Evolutionary conservation across 257 asterid genomes (phyloP).

Genomic region (Ehretia macrophylla): DNA sequence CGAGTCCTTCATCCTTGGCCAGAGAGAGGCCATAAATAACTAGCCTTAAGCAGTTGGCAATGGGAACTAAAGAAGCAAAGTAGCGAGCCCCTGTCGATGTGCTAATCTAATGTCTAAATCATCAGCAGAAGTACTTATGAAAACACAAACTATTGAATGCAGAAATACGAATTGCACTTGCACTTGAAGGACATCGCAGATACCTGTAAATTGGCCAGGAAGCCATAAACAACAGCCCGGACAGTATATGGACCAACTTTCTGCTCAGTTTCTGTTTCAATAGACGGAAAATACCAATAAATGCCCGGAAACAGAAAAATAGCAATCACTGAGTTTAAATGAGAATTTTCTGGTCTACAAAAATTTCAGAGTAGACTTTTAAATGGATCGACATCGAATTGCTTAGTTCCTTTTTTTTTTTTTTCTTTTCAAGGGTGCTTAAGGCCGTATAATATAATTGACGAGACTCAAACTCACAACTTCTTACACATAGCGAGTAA

Average conservation of each 20-base stretch:
- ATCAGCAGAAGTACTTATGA: constrained; percentile 25
- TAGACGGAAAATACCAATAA: background rate
- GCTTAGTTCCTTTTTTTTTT: too few relatives aligned
- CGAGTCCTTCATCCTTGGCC: constrained; percentile 67
- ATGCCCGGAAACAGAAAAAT: background rate
- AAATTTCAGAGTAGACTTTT: too few relatives aligned
- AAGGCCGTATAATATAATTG: too few relatives aligned
- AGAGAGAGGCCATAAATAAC: constrained; percentile 74
- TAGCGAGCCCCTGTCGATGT: constrained; percentile 79
- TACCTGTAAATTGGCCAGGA: constrained; percentile 98
- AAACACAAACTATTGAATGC: background rate
- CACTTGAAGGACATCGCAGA: background rate
- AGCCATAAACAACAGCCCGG: constrained; percentile 83
- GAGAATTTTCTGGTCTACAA: too few relatives aligned
- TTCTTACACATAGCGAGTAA: too few relatives aligned
- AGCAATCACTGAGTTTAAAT: too few relatives aligned
- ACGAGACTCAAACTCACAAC: too few relatives aligned
- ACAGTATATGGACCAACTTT: constrained; percentile 83
- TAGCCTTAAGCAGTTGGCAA: constrained; percentile 70
- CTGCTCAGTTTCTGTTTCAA: constrained; percentile 71
- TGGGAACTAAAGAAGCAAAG: constrained; percentile 83
- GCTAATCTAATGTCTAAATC: constrained; percentile 68
- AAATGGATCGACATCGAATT: too few relatives aligned
- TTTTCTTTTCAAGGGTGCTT: too few relatives aligned
- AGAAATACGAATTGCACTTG: background rate